These are phyloP conservation scores for Domatiomyces catenatus DNA, from an alignment of 2,329 filamentous ascomycete species.

Conservation along the genomic window DNA sequence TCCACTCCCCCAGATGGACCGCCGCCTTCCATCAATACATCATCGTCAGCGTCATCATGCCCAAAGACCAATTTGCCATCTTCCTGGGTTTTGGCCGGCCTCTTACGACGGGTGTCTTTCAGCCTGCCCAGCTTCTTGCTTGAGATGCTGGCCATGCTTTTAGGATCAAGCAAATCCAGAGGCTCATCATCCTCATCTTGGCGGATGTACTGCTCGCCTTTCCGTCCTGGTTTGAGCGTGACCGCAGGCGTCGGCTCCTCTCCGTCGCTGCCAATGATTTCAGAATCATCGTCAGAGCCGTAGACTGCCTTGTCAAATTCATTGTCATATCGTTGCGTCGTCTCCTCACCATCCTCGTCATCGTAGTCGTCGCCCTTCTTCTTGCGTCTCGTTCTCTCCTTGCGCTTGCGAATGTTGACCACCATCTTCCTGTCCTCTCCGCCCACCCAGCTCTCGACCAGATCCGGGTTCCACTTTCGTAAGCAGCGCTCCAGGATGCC, in stretches of 20 bases:
- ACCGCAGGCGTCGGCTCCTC: constrained; percentile 19
- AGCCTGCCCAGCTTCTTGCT: constrained; percentile 16
- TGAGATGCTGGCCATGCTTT: constrained; percentile 81
- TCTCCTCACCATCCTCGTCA: constrained; percentile 30
- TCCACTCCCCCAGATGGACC: constrained; percentile 31
- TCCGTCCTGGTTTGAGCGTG: constrained; percentile 31
- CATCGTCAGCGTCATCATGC: constrained; percentile 21
- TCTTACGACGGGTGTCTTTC: constrained; percentile 27
- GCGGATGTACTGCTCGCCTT: constrained; percentile 60
- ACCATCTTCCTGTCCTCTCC: constrained; percentile 63
- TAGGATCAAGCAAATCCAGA: constrained; percentile 78
- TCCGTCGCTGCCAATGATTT: constrained; percentile 42
- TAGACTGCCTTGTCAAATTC: constrained; percentile 96
- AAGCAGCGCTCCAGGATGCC: constrained; percentile 93
- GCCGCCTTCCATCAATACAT: constrained; percentile 22
- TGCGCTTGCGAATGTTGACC: constrained; percentile 85
- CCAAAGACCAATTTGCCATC: constrained; percentile 32
- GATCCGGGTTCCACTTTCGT: constrained; percentile 70
- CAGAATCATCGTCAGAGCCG: constrained; percentile 45
- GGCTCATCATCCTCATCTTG: constrained; percentile 64
- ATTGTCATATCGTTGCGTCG: constrained; percentile 57
- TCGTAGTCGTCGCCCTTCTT: constrained; percentile 54
- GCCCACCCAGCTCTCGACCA: constrained; percentile 65
- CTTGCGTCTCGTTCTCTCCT: constrained; percentile 79
- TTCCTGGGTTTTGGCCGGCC: constrained; percentile 27